phyloP scores from a whole-genome alignment of 2,329 filamentous ascomycete species.

The Pyricularia sp. region DNA sequence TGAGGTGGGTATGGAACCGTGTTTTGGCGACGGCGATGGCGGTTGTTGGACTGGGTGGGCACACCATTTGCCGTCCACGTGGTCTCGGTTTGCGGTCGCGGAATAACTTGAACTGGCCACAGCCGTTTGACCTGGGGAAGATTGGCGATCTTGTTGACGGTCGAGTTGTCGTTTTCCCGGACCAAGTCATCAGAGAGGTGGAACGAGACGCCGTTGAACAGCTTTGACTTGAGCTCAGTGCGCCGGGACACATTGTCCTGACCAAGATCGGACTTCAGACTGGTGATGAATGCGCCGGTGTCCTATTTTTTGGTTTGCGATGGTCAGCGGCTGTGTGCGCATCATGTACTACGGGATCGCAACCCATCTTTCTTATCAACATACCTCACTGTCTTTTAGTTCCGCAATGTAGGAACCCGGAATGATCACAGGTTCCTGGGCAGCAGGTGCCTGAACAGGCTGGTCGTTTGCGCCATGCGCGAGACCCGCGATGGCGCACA shows the following conservation, averaged over 20 bases:
- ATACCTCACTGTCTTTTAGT: background rate
- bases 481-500: background rate
- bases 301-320: background rate
- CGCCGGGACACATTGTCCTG: background rate
- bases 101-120: conserved; percentile 12
- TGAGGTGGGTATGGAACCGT: background rate
- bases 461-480: background rate
- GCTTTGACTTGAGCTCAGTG: conserved; percentile 7
- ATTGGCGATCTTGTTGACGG: conserved; percentile 6
- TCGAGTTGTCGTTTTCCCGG: conserved; percentile 1
- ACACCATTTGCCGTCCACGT: background rate
- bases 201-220: conserved; percentile 12
- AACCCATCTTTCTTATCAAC: background rate
- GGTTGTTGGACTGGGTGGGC: background rate
- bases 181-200: conserved; percentile 4
- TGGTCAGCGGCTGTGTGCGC: background rate
- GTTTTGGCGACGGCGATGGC: background rate
- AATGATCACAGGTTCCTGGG: background rate
- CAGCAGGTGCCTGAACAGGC: background rate
- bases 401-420: conserved; percentile 2
- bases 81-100: background rate
- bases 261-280: background rate
- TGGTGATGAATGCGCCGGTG: background rate
- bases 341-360: background rate
- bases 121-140: conserved; percentile 10